Evolutionary conservation across 208 protist species (phyloP).

Genomic region (Leishmania guyanensis): DNA sequence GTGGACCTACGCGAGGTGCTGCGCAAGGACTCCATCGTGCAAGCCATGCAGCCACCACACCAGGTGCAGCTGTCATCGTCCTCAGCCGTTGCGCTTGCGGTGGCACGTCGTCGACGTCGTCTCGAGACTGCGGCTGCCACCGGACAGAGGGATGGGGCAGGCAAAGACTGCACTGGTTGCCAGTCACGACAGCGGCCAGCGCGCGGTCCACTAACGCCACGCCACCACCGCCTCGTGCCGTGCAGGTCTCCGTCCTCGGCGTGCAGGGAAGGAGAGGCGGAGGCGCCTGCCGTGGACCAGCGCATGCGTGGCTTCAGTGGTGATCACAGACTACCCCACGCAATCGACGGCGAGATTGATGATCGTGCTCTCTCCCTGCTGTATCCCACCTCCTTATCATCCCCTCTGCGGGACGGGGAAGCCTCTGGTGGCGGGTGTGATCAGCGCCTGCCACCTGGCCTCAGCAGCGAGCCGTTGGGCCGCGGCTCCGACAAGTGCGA

Average conservation of each 20-base stretch:
- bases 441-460: background rate
- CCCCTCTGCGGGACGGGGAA: background rate
- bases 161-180: background rate
- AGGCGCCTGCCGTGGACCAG: background rate
- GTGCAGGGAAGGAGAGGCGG: background rate
- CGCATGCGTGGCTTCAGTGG: background rate
- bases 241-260: background rate
- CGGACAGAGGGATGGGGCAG: background rate
- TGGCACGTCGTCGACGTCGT: constrained; percentile 10
- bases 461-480: background rate
- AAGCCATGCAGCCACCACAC: background rate
- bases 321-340: background rate
- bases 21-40: background rate
- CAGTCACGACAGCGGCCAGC: background rate
- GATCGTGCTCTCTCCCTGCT: constrained; percentile 3
- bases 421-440: background rate
- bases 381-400: background rate
- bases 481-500: background rate
- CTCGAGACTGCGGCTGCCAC: background rate
- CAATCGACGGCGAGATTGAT: constrained; percentile 12
- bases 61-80: background rate
- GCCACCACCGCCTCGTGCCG: background rate
- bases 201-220: background rate
- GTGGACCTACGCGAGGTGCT: constrained; percentile 32
- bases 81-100: background rate